These are phyloP conservation scores for Penicillium fuscoglaucum DNA, from an alignment of 2,329 filamentous ascomycete species.

Conservation along the genomic window DNA sequence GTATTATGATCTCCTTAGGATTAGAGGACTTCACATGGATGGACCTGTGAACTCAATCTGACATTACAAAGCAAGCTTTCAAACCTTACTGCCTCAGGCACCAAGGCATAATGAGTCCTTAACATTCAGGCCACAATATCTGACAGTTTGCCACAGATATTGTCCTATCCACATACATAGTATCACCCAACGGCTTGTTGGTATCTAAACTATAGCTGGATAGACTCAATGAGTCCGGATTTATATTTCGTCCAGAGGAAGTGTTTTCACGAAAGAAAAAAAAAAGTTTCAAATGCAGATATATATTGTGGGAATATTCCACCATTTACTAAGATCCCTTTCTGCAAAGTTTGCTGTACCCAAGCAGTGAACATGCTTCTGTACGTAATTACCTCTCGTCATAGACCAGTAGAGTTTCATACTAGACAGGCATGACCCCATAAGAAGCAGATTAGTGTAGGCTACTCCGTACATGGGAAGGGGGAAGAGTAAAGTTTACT, in stretches of 20 bases:
- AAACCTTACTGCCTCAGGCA: neutral
- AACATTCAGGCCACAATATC: too few relatives aligned
- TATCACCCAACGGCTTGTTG: too few relatives aligned
- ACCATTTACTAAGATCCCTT: too few relatives aligned
- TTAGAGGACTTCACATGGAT: neutral
- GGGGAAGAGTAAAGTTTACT: conserved; percentile 21
- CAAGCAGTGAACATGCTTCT: neutral
- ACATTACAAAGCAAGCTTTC: conserved; percentile 11
- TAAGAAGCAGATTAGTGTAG: conserved; percentile 15
- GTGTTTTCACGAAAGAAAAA: too few relatives aligned
- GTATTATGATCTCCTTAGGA: neutral
- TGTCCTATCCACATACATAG: too few relatives aligned
- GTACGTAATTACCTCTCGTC: neutral
- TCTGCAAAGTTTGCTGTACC: neutral
- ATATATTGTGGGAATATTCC: neutral
- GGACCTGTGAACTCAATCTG: neutral
- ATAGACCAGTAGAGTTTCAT: neutral
- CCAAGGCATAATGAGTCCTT: neutral
- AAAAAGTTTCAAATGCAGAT: too few relatives aligned
- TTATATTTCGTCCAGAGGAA: too few relatives aligned
- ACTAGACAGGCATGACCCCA: neutral
- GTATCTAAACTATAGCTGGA: too few relatives aligned
- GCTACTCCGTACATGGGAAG: neutral
- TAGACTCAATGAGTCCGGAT: too few relatives aligned
- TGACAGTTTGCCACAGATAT: too few relatives aligned